Conservation (phyloP, 1,284 basidiomycete genomes). For the Leccinum fuscescens region DNA sequence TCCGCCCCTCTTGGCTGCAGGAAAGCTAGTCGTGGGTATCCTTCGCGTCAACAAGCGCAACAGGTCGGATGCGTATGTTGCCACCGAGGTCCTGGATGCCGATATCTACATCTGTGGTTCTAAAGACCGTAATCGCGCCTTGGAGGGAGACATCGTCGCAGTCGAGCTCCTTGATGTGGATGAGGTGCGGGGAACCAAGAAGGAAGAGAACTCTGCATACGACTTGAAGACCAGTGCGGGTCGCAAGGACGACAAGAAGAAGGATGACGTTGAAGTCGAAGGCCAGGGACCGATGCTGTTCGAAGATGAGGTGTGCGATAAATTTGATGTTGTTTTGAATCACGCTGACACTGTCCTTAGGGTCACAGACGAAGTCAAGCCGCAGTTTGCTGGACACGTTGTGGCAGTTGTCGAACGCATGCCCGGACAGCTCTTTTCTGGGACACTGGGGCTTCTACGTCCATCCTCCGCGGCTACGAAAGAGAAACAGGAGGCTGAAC, state of each 20-base stretch:
- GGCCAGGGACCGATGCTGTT: slow-evolving; percentile 96
- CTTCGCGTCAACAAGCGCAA: slow-evolving; percentile 99
- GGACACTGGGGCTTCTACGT: slow-evolving; percentile 91
- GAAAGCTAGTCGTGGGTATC: slow-evolving; percentile 97
- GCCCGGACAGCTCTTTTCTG: slow-evolving; percentile 98
- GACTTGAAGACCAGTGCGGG: slow-evolving; percentile 73
- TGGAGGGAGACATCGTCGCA: slow-evolving; percentile 98
- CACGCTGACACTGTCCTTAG: slow-evolving; percentile 37
- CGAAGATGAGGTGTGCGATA: slow-evolving; percentile 89
- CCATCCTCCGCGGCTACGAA: slow-evolving; percentile 98
- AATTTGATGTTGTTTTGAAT: neutral
- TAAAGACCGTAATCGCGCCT: slow-evolving; percentile 96
- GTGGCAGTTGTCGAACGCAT: slow-evolving; percentile 98
- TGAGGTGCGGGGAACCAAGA: slow-evolving; percentile 99
- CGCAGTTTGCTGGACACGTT: slow-evolving; percentile 95
- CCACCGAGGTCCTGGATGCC: slow-evolving; percentile 97
- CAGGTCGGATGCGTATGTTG: slow-evolving; percentile 97
- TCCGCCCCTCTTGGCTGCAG: slow-evolving; percentile 94
- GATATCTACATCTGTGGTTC: slow-evolving; percentile 99
- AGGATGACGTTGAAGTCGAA: slow-evolving; percentile 99
- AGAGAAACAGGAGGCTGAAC: slow-evolving; percentile 98
- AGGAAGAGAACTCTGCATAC: slow-evolving; percentile 96
- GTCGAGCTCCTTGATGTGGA: slow-evolving; percentile 97
- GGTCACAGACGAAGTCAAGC: slow-evolving; percentile 96
- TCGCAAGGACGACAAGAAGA: slow-evolving; percentile 98